These are phyloP conservation scores for Vigna reflexopilosa DNA, from an alignment of 306 rosid genomes.

Conservation along the genomic window DNA sequence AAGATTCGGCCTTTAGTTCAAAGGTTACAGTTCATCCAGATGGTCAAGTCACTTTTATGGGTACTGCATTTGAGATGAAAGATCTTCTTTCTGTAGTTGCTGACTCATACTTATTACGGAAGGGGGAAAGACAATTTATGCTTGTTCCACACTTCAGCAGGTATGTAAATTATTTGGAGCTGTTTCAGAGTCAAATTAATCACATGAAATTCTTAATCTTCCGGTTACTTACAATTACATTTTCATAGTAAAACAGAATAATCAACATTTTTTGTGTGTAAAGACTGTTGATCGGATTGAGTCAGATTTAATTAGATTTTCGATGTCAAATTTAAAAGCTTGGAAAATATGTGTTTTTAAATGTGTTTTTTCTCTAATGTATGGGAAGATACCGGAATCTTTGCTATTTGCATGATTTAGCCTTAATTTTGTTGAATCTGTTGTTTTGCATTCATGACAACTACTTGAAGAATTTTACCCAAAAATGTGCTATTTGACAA, in stretches of 20 bases:
- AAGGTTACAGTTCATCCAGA: conserved; percentile 68
- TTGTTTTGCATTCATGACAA: conserved; percentile 17
- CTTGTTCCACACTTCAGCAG: conserved; percentile 79
- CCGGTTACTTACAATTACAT: neutral
- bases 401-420: conserved; percentile 18
- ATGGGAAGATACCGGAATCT: conserved; percentile 7
- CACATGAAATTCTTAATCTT: conserved; percentile 26
- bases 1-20: conserved; percentile 66
- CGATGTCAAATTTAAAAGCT: conserved; percentile 7
- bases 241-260: conserved; percentile 29
- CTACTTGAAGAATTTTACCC: conserved; percentile 15
- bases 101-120: conserved; percentile 56
- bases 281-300: conserved; percentile 22
- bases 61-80: conserved; percentile 70
- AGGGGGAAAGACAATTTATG: conserved; percentile 57
- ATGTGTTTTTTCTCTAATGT: conserved; percentile 27
- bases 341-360: conserved; percentile 2
- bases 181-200: conserved; percentile 19
- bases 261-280: neutral
- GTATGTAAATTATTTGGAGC: conserved; percentile 50
- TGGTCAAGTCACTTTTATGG: conserved; percentile 72
- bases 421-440: conserved; percentile 26
- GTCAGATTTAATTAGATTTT: conserved; percentile 27
- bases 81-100: conserved; percentile 80
- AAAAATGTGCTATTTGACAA: neutral